Percentiles rank a stretch among this genome's conserved stretches.
Conservation (phyloP, 305 asterid species). For the Solanum hybrid region DNA sequence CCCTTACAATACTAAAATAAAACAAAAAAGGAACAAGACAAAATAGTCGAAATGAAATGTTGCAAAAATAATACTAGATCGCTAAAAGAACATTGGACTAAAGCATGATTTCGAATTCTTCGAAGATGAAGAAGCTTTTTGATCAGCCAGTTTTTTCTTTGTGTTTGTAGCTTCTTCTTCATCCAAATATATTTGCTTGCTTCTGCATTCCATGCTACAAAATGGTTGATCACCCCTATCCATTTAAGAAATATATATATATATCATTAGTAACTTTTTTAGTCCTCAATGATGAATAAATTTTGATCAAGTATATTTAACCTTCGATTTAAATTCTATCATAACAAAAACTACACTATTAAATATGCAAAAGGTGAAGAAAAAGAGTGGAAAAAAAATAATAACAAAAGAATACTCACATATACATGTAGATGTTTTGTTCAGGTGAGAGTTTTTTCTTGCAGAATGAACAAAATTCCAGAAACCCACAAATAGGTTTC, state of each 20-base stretch:
- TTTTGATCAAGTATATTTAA: not conserved
- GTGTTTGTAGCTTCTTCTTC: slow-evolving; percentile 46
- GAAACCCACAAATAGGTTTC: slow-evolving; percentile 21
- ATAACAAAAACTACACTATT: not conserved
- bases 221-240: slow-evolving; percentile 74
- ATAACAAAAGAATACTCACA: slow-evolving; percentile 28
- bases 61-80: not conserved
- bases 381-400: not conserved
- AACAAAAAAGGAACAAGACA: not conserved
- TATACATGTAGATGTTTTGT: slow-evolving; percentile 81
- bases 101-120: slow-evolving; percentile 9
- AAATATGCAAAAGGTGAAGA: not conserved
- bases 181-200: slow-evolving; percentile 78
- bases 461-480: slow-evolving; percentile 64
- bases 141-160: slow-evolving; percentile 4
- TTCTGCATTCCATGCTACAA: slow-evolving; percentile 83
- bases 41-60: not conserved
- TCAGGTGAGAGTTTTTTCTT: slow-evolving; percentile 44
- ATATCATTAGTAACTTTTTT: not conserved
- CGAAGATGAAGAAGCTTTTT: slow-evolving; percentile 15
- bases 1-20: not conserved
- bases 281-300: not conserved
- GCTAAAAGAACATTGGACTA: not conserved
- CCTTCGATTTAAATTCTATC: not conserved
- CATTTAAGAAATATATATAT: not conserved